Evolutionary conservation across 2,329 filamentous ascomycete species (phyloP).

Genomic region (Alternaria brassicae): DNA sequence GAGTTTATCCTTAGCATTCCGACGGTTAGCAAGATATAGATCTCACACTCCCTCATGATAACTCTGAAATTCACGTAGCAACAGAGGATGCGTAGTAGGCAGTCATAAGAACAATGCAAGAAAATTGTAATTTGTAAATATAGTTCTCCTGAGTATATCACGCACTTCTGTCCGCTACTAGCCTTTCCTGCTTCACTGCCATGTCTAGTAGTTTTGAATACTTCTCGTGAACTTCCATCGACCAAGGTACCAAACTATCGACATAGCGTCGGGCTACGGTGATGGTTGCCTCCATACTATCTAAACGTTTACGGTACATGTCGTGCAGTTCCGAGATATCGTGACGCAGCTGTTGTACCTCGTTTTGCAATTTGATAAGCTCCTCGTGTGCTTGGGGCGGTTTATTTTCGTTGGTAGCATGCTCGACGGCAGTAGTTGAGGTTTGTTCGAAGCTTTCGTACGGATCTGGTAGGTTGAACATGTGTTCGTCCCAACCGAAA

Average conservation of each 20-base stretch:
- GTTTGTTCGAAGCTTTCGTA: slow-evolving; percentile 5
- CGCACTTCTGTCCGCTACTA: neutral
- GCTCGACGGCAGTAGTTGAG: neutral
- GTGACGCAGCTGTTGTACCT: slow-evolving; percentile 1
- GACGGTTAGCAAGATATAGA: neutral
- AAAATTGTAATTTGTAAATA: slow-evolving; percentile 3
- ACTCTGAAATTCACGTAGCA: neutral
- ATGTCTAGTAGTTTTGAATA: slow-evolving; percentile 17
- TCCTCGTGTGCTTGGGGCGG: slow-evolving; percentile 1
- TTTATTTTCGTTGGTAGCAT: neutral
- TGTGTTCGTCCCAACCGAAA: slow-evolving; percentile 1
- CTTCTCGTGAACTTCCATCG: slow-evolving; percentile 20
- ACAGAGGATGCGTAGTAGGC: neutral
- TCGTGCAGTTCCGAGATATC: slow-evolving; percentile 10
- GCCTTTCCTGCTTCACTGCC: neutral
- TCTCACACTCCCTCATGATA: neutral
- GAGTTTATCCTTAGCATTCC: neutral
- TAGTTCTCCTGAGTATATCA: neutral
- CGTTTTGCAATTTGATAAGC: neutral
- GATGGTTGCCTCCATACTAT: slow-evolving; percentile 17
- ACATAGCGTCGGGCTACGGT: slow-evolving; percentile 11
- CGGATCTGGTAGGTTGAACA: neutral
- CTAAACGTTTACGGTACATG: slow-evolving; percentile 12
- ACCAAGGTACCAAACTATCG: slow-evolving; percentile 19
- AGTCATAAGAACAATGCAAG: slow-evolving; percentile 2